These are phyloP conservation scores for Uncinocarpus reesii DNA, from an alignment of 2,329 filamentous ascomycete species.

Conservation along the genomic window DNA sequence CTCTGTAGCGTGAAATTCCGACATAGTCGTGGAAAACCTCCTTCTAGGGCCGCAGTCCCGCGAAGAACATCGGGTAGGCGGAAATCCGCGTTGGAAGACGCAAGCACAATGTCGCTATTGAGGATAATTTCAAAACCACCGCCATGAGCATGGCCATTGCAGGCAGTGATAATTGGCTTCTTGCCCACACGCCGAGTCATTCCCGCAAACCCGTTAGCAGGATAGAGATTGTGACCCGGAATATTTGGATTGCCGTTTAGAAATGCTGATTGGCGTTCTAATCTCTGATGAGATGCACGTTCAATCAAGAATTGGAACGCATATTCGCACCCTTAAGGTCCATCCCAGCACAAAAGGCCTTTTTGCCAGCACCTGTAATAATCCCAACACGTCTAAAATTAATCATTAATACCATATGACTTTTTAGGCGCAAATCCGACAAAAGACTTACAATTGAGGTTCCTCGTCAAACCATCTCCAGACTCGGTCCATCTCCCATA, in stretches of 20 bases:
- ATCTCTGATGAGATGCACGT: constrained; percentile 1
- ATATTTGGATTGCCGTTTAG: constrained; percentile 19
- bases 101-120: constrained; percentile 67
- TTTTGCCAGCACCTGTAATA: constrained; percentile 35
- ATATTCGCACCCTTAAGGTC: constrained; percentile 33
- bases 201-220: constrained; percentile 44
- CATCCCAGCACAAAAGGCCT: constrained; percentile 37
- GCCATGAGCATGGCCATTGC: constrained; percentile 65
- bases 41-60: constrained; percentile 62
- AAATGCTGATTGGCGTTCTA: constrained; percentile 25
- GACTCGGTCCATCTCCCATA: constrained; percentile 31
- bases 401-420: neutral
- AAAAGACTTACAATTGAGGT: constrained; percentile 25
- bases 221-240: constrained; percentile 28
- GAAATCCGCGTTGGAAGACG: constrained; percentile 49
- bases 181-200: constrained; percentile 48
- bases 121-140: constrained; percentile 79
- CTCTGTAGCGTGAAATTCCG: constrained; percentile 55
- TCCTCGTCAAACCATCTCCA: constrained; percentile 37
- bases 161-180: constrained; percentile 66
- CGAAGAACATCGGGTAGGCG: constrained; percentile 59
- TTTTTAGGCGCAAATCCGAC: neutral
- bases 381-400: constrained; percentile 36
- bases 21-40: constrained; percentile 57
- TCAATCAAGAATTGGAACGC: constrained; percentile 43